These are phyloP conservation scores for Staphylotrichum tortipilum DNA, from an alignment of 495 filamentous ascomycete species.

Conservation along the genomic window DNA sequence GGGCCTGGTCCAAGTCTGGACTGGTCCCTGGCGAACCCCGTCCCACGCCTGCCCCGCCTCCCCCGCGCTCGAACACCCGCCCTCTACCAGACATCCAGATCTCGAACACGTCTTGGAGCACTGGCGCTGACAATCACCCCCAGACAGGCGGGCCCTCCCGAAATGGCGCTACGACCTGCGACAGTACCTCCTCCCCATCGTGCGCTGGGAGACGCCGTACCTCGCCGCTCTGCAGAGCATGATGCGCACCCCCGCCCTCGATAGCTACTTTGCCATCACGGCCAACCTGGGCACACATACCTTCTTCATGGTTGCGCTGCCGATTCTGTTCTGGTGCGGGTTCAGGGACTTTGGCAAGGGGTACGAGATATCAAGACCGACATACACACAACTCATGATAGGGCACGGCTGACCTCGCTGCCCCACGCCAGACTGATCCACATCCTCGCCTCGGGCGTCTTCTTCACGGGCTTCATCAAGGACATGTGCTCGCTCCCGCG, in stretches of 20 bases:
- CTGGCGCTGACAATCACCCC: slow-evolving; percentile 1
- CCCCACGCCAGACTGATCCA: slow-evolving; percentile 60
- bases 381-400: neutral
- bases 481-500: slow-evolving; percentile 92
- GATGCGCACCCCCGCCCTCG: slow-evolving; percentile 68
- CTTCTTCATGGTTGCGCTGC: slow-evolving; percentile 92
- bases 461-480: slow-evolving; percentile 89
- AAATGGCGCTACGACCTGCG: slow-evolving; percentile 82
- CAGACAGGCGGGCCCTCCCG: slow-evolving; percentile 77
- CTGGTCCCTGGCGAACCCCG: neutral
- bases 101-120: neutral
- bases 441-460: slow-evolving; percentile 80
- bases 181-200: slow-evolving; percentile 70
- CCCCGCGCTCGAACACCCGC: too few relatives aligned
- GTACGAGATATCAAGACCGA: slow-evolving; percentile 50
- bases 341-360: slow-evolving; percentile 71
- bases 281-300: slow-evolving; percentile 97
- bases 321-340: slow-evolving; percentile 93
- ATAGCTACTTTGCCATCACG: slow-evolving; percentile 92
- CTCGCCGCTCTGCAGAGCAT: slow-evolving; percentile 75
- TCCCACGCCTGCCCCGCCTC: neutral
- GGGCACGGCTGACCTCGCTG: slow-evolving; percentile 7
- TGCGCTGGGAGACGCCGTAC: slow-evolving; percentile 93
- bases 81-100: too few relatives aligned
- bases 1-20: too few relatives aligned